A percentile compares a stretch with the other conserved stretches of the same genome.
These are phyloP conservation scores for Daedaleopsis nitida DNA, from an alignment of 768 basidiomycete genomes.

Conservation along the genomic window DNA sequence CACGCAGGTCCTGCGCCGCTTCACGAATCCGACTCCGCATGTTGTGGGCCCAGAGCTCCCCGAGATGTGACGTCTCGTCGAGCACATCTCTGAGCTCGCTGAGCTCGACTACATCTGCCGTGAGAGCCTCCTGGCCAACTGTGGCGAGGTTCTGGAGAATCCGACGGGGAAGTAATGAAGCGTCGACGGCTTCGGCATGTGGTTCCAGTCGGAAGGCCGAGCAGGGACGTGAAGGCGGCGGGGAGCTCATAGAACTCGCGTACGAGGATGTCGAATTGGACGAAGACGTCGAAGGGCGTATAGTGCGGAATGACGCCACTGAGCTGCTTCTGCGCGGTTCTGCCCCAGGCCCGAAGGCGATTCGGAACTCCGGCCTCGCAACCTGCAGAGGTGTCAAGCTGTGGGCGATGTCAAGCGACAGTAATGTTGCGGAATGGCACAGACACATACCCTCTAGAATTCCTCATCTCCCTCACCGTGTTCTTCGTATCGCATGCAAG, in stretches of 20 bases:
- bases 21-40: constrained; percentile 59
- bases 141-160: constrained; percentile 57
- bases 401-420: neutral
- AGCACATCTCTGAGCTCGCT: constrained; percentile 48
- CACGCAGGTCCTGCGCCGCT: constrained; percentile 48
- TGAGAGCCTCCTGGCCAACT: constrained; percentile 41
- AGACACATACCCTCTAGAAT: constrained; percentile 65
- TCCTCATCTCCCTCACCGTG: constrained; percentile 58
- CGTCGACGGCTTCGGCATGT: constrained; percentile 42
- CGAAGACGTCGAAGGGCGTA: constrained; percentile 49
- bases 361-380: constrained; percentile 65
- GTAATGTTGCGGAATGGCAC: neutral
- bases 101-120: constrained; percentile 37
- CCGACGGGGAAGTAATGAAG: constrained; percentile 39
- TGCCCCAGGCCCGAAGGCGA: constrained; percentile 56
- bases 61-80: constrained; percentile 48
- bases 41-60: constrained; percentile 47
- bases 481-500: constrained; percentile 65
- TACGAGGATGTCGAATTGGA: constrained; percentile 20
- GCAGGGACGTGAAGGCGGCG: neutral
- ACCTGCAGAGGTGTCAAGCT: constrained; percentile 72
- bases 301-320: constrained; percentile 54
- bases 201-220: constrained; percentile 4
- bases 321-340: constrained; percentile 52
- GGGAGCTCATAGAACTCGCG: constrained; percentile 4